Conservation (phyloP, 495 filamentous ascomycete genomes). For the Lasiosphaeria miniovina region DNA sequence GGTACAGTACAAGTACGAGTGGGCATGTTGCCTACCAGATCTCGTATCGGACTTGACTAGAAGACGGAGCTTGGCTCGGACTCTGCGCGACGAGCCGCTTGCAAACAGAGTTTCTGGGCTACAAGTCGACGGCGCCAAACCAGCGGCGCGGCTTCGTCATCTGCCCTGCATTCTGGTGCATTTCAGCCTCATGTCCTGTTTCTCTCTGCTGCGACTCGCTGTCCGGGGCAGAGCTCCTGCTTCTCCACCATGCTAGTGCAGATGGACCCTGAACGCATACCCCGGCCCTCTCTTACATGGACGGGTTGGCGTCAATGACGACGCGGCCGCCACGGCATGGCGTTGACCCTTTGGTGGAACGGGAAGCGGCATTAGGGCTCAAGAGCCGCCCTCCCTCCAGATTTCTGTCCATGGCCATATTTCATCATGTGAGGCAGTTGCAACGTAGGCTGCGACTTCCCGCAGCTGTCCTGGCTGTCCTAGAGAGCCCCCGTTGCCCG, state of each 20-base stretch:
- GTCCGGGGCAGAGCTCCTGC: not conserved
- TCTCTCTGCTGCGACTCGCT: not conserved
- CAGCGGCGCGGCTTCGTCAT: no score
- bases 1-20: no score
- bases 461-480: not conserved
- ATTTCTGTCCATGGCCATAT: not conserved
- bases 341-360: not conserved
- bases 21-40: no score
- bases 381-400: not conserved
- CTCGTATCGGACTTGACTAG: no score
- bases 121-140: no score
- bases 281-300: not conserved
- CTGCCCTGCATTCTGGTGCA: no score
- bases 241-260: not conserved
- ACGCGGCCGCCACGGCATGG: not conserved
- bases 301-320: not conserved
- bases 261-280: not conserved
- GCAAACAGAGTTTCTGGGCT: no score
- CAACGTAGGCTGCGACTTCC: not conserved
- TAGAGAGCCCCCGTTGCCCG: not conserved
- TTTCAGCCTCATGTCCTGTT: not conserved
- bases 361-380: not conserved
- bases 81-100: no score
- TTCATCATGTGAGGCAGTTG: not conserved
- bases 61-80: no score